These are phyloP conservation scores for Pulveroboletus ravenelii DNA, from an alignment of 768 basidiomycete species.

Conservation along the genomic window DNA sequence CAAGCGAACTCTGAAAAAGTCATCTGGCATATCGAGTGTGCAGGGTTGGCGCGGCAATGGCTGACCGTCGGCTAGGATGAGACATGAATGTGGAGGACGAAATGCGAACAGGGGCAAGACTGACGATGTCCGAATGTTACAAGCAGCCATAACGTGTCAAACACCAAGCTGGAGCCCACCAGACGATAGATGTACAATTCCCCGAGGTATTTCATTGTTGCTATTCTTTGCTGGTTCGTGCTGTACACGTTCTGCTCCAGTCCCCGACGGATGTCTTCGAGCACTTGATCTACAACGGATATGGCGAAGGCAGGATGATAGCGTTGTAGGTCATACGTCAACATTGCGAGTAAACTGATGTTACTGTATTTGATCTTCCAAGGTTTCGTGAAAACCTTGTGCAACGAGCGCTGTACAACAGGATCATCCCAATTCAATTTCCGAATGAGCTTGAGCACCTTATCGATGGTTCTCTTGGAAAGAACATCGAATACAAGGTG, in stretches of 20 bases:
- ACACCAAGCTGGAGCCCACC: constrained; percentile 82
- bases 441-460: constrained; percentile 86
- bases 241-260: constrained; percentile 94
- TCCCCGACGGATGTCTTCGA: constrained; percentile 88
- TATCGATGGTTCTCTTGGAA: constrained; percentile 90
- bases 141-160: constrained; percentile 91
- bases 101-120: constrained; percentile 28
- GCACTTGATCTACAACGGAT: constrained; percentile 86
- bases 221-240: constrained; percentile 88
- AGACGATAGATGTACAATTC: constrained; percentile 97
- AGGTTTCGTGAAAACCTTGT: constrained; percentile 93
- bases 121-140: constrained; percentile 94
- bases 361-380: constrained; percentile 97
- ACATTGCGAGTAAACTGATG: constrained; percentile 85
- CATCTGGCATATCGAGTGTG: constrained; percentile 86
- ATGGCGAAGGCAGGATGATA: constrained; percentile 89
- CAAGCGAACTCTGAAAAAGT: constrained; percentile 91
- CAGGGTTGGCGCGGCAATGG: constrained; percentile 75
- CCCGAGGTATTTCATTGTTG: constrained; percentile 91
- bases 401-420: constrained; percentile 54
- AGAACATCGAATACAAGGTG: constrained; percentile 94
- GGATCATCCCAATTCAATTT: constrained; percentile 95
- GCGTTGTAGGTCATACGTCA: constrained; percentile 90
- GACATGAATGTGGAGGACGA: constrained; percentile 9
- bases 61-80: constrained; percentile 71